These are phyloP conservation scores for Didymella pomorum DNA, from an alignment of 2,329 filamentous ascomycete species.

Conservation along the genomic window DNA sequence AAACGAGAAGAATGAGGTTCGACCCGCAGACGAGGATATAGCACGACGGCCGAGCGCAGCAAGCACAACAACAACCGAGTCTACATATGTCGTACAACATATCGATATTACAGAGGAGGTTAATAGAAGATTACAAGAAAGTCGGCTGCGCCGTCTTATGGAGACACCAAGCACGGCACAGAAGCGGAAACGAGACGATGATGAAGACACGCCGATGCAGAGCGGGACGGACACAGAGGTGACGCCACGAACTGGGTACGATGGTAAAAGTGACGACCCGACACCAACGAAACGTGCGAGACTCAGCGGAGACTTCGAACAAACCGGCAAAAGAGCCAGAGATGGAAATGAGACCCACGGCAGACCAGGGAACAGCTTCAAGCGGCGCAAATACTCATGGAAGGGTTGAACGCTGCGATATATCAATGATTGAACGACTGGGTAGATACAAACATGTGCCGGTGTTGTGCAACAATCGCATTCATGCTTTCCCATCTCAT, in stretches of 20 bases:
- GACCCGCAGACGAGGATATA: slow-evolving; percentile 25
- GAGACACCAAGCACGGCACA: slow-evolving; percentile 45
- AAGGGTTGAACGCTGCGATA: not conserved
- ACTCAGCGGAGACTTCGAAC: slow-evolving; percentile 37
- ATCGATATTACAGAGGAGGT: slow-evolving; percentile 48
- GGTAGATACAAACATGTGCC: not conserved
- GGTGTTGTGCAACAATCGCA: not conserved
- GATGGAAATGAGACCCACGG: slow-evolving; percentile 8
- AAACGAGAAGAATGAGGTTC: slow-evolving; percentile 24
- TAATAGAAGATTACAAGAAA: slow-evolving; percentile 41
- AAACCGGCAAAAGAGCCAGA: slow-evolving; percentile 27
- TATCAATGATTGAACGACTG: slow-evolving; percentile 1
- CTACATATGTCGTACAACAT: slow-evolving; percentile 35
- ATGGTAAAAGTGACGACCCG: slow-evolving; percentile 18
- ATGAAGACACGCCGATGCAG: slow-evolving; percentile 32
- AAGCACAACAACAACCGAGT: slow-evolving; percentile 23
- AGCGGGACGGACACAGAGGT: slow-evolving; percentile 28
- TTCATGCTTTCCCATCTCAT: not conserved
- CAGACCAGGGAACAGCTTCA: slow-evolving; percentile 21
- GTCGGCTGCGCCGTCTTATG: slow-evolving; percentile 42
- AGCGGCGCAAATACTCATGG: slow-evolving; percentile 27
- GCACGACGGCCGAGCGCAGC: slow-evolving; percentile 26
- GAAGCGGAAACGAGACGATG: slow-evolving; percentile 44
- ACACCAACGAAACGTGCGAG: slow-evolving; percentile 39
- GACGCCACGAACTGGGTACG: slow-evolving; percentile 24